Conservation (phyloP, 2,329 filamentous ascomycete genomes). For the Alternaria tenuissima region DNA sequence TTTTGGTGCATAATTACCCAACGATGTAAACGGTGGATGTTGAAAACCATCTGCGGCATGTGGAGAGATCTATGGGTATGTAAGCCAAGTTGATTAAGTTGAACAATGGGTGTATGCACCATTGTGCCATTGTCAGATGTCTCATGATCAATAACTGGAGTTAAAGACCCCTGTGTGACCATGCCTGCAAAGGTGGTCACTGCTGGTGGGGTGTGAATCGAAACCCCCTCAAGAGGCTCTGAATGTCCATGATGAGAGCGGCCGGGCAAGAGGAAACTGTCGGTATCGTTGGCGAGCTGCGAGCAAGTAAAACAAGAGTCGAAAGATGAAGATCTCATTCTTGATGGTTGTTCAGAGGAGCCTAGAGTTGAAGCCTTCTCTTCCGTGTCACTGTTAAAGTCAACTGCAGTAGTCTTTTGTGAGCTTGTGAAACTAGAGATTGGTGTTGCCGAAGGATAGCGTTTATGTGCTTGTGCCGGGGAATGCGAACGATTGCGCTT, state of each 20-base stretch:
- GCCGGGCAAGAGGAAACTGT: not conserved
- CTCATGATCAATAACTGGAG: not conserved
- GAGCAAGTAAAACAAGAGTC: not conserved
- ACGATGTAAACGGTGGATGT: not conserved
- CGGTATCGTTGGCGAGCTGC: not conserved
- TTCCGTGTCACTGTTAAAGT: not conserved
- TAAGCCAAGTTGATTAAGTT: not conserved
- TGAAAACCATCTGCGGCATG: not conserved
- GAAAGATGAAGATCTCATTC: not conserved
- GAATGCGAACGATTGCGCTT: not conserved
- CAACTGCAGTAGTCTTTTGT: not conserved
- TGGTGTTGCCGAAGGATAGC: not conserved
- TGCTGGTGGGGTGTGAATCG: not conserved
- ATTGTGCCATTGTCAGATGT: not conserved
- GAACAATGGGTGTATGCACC: not conserved
- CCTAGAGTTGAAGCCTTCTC: not conserved
- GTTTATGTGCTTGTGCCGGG: not conserved
- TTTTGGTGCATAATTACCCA: not conserved
- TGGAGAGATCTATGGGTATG: not conserved
- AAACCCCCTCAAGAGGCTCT: too few species aligned
- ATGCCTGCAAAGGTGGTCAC: not conserved
- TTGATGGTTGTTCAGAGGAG: not conserved
- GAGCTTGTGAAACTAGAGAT: not conserved
- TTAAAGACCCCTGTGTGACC: not conserved
- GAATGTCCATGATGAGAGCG: not conserved